phyloP scores from a whole-genome alignment of 83 land plant species.

The Thuja plicata region DNA sequence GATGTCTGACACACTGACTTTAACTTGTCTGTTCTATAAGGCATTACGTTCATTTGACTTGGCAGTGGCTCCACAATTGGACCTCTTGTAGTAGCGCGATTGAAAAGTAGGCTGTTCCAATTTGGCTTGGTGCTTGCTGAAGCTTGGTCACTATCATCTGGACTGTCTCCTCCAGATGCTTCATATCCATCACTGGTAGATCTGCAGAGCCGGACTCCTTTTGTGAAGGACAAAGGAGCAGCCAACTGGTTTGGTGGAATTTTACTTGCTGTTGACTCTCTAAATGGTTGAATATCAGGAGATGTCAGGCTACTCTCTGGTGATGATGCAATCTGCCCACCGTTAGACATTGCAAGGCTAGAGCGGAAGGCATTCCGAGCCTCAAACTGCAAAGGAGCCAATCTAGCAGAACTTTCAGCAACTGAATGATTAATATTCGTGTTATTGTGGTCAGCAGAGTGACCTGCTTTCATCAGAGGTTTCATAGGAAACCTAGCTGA shows the following conservation, averaged over 20 bases:
- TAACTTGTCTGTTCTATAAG: conserved; percentile 1
- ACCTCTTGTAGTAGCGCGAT: conserved; percentile 10
- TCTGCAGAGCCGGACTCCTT: conserved; percentile 57
- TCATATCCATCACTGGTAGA: conserved; percentile 90
- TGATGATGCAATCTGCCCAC: conserved; percentile 42
- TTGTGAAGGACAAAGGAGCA: conserved; percentile 17
- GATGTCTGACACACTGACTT: background rate
- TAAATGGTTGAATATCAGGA: conserved; percentile 66
- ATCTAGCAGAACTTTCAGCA: conserved; percentile 29
- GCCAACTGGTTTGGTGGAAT: conserved; percentile 27
- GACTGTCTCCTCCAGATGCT: conserved; percentile 88
- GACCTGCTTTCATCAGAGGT: conserved; percentile 23
- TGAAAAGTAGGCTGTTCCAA: conserved; percentile 42
- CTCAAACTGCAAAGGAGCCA: conserved; percentile 69
- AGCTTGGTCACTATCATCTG: conserved; percentile 69
- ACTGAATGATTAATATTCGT: conserved; percentile 14
- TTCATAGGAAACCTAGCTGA: conserved; percentile 27
- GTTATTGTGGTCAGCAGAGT: background rate
- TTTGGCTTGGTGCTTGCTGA: conserved; percentile 42
- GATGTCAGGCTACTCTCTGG: conserved; percentile 78
- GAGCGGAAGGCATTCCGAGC: conserved; percentile 66
- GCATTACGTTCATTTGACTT: conserved; percentile 1
- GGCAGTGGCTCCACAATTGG: background rate
- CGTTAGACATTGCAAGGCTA: conserved; percentile 44
- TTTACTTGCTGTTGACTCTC: conserved; percentile 53